Conservation (phyloP, 2,329 filamentous ascomycete species). For the Nannizziopsis arthrosporioides region DNA sequence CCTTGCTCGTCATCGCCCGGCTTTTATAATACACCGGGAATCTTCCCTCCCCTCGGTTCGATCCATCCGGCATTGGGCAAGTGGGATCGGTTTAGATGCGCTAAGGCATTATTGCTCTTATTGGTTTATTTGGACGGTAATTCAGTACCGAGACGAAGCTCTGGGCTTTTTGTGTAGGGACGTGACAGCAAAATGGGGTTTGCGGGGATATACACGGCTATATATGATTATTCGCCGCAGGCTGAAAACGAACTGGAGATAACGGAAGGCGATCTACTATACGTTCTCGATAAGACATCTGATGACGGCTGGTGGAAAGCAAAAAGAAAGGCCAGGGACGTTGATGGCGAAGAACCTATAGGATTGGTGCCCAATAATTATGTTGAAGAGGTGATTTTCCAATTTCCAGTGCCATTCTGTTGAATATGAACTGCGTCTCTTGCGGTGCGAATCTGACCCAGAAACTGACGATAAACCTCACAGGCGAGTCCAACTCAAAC, state of each 20-base stretch:
- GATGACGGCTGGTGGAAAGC: slow-evolving; percentile 91
- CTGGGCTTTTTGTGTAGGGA: slow-evolving; percentile 1
- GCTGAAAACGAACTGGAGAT: slow-evolving; percentile 76
- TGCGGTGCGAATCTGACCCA: neutral
- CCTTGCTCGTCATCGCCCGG: neutral
- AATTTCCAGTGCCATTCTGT: slow-evolving; percentile 14
- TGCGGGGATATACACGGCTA: slow-evolving; percentile 74
- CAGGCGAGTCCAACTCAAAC: slow-evolving; percentile 55
- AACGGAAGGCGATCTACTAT: slow-evolving; percentile 75
- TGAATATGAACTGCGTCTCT: neutral
- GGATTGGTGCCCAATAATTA: slow-evolving; percentile 92
- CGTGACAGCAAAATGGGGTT: slow-evolving; percentile 59
- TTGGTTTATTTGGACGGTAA: neutral
- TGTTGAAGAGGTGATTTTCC: slow-evolving; percentile 64
- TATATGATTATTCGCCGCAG: slow-evolving; percentile 89
- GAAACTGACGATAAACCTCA: neutral
- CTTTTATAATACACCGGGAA: neutral
- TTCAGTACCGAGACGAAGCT: neutral
- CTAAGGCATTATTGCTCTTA: too few relatives aligned
- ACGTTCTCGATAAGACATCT: slow-evolving; percentile 68
- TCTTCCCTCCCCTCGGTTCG: too few relatives aligned
- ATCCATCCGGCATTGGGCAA: too few relatives aligned
- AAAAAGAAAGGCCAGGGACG: slow-evolving; percentile 73
- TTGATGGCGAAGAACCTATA: slow-evolving; percentile 82
- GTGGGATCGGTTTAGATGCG: too few relatives aligned